Percentiles rank a stretch among this genome's conserved stretches.
Evolutionary conservation across 2,329 filamentous ascomycete genomes (phyloP).

Genomic region (Epichloe baconii): DNA sequence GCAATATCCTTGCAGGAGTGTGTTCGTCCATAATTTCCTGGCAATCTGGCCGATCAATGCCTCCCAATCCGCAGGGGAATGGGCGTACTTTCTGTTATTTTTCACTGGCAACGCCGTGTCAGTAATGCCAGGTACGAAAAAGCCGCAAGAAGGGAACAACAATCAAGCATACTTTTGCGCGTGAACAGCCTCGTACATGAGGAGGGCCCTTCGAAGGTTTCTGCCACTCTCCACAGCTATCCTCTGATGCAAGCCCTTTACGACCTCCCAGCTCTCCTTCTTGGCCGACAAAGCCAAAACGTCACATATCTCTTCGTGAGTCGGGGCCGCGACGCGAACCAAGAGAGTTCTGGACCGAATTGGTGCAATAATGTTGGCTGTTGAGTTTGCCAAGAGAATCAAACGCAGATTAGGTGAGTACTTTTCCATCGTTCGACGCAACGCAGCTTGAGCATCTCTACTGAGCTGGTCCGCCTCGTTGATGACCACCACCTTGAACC

Average conservation of each 20-base stretch:
- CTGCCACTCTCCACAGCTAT: slow-evolving; percentile 85
- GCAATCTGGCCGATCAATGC: slow-evolving; percentile 79
- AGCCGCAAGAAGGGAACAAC: not conserved
- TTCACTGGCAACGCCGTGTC: slow-evolving; percentile 47
- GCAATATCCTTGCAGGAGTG: slow-evolving; percentile 75
- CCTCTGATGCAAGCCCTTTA: slow-evolving; percentile 62
- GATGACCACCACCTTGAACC: slow-evolving; percentile 98
- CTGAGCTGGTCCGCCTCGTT: slow-evolving; percentile 95
- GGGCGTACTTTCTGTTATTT: slow-evolving; percentile 71
- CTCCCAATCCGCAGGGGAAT: slow-evolving; percentile 98
- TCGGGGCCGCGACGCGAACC: slow-evolving; percentile 82
- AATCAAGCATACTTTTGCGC: slow-evolving; percentile 69
- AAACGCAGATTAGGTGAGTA: slow-evolving; percentile 90
- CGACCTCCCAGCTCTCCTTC: slow-evolving; percentile 72
- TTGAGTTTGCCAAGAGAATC: slow-evolving; percentile 89
- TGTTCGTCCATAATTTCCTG: slow-evolving; percentile 91
- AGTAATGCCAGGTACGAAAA: not conserved
- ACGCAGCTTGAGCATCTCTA: slow-evolving; percentile 85
- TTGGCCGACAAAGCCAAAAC: slow-evolving; percentile 59
- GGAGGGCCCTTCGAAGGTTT: slow-evolving; percentile 75
- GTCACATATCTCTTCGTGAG: slow-evolving; percentile 67
- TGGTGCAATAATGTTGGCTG: slow-evolving; percentile 97
- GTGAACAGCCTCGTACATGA: slow-evolving; percentile 97
- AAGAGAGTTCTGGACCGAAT: slow-evolving; percentile 86
- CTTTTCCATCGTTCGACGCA: slow-evolving; percentile 97